Conservation (phyloP, 768 basidiomycete genomes). For the Brasilioporus rufonigricans region DNA sequence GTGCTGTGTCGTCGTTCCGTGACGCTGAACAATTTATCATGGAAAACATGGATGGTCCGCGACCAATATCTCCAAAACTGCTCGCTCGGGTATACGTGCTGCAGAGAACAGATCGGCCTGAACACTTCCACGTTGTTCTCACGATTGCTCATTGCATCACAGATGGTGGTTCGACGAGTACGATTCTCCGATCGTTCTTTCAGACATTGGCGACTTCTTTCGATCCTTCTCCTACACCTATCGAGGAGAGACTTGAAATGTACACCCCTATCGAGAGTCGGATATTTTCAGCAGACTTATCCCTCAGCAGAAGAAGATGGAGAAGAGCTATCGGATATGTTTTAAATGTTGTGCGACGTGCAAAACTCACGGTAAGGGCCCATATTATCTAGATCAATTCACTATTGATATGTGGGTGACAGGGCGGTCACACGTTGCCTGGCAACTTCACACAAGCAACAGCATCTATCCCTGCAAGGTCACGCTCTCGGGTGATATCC, state of each 20-base stretch:
- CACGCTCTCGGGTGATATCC: background rate
- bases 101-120: conserved; percentile 36
- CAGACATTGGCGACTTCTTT: conserved; percentile 3
- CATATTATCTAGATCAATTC: background rate
- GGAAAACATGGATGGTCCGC: conserved; percentile 32
- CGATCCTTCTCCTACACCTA: background rate
- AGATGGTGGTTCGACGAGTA: background rate
- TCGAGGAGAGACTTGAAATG: background rate
- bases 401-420: background rate
- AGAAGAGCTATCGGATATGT: background rate
- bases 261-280: background rate
- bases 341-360: background rate
- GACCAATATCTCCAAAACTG: conserved; percentile 2
- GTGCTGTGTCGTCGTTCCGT: conserved; percentile 32
- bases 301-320: background rate
- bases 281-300: background rate
- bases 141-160: conserved; percentile 40
- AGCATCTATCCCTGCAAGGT: background rate
- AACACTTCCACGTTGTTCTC: conserved; percentile 42
- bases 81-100: conserved; percentile 44
- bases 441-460: background rate
- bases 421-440: background rate
- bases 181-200: conserved; percentile 2
- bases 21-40: conserved; percentile 36
- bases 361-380: background rate